phyloP scores from a whole-genome alignment of 2,329 filamentous ascomycete species.

The Cercospora janseana region DNA sequence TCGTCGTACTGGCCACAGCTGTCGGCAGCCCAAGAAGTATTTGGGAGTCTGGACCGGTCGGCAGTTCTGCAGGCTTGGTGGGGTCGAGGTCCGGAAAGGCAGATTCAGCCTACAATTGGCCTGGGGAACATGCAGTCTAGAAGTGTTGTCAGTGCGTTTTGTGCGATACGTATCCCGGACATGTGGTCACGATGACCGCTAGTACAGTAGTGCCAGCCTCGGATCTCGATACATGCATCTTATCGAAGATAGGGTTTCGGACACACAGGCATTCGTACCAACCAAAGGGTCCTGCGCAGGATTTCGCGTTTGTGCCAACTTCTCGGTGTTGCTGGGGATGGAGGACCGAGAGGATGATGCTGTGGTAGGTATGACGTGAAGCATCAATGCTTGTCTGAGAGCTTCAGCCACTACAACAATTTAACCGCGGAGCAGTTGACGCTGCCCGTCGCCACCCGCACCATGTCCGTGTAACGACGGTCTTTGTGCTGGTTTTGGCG shows the following conservation, averaged over 20 bases:
- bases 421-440: too few relatives aligned
- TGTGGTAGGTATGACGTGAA: constrained; percentile 7
- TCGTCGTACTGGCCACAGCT: too few relatives aligned
- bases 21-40: too few relatives aligned
- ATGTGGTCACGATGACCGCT: background rate
- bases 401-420: constrained; percentile 3
- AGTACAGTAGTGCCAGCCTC: background rate
- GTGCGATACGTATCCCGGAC: background rate
- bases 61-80: too few relatives aligned
- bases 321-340: constrained; percentile 5
- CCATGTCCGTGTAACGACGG: too few relatives aligned
- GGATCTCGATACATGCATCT: constrained; percentile 11
- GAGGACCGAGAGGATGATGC: background rate
- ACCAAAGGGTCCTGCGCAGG: background rate
- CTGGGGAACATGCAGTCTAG: background rate
- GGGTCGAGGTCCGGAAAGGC: too few relatives aligned
- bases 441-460: too few relatives aligned
- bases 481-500: background rate
- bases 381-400: background rate
- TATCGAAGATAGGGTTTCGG: constrained; percentile 10
- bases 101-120: constrained; percentile 3
- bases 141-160: background rate
- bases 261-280: background rate
- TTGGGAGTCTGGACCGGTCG: too few relatives aligned
- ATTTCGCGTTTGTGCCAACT: constrained; percentile 4